Base-by-base conservation (phyloP, 805 yeast species). In the Jamesozyma rosinii region DNA sequence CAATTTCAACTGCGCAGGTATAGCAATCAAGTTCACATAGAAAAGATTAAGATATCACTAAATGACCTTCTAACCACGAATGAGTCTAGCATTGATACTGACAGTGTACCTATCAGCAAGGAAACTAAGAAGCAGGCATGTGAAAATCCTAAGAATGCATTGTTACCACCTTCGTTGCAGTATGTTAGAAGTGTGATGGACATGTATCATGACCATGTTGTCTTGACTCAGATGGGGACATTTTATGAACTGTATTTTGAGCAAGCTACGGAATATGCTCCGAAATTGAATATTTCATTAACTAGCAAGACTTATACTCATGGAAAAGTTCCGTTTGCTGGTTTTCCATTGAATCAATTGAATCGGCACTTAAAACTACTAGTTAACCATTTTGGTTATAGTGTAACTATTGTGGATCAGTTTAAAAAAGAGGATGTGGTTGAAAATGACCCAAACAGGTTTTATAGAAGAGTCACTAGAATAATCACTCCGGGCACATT, bases 401-500 rank as follows among this genome's bases (percentile, higher is more conserved):
- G 80, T 42, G 97, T 88, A 0, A 95, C 90, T 0, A 70, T 89
- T 5, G 77, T 86, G n/a, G 92, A 85, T 52, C 94, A 90, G 61
- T 70, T 65, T 37, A 55, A 51, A 37, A 57, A 54, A 24, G 60
- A 61, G 1, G 19, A 41, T 3, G 42, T 45, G 0, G 53, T 58
- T 1, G 66, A 61, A 8, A 57, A 60, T 42, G 70, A 67, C 36
- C 54, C 52, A 4, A 66, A 65, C 26, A 60, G 58, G 32, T 72
- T 82, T 18, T 75, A 74, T 35, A 68, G 98, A 37, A 80, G 84
- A 29, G 77, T 92, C 0, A 73, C 86, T 5, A 68, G 97, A 35
- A 76, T 90, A 6, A 77, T 92, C 1, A 82, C 97, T 0, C 96
- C 97, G 0, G 98, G 98, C 0, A 90, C 97, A 0, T 71, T 90